These are phyloP conservation scores for Prinsepia uniflora DNA, from an alignment of 306 rosid genomes.

Conservation along the genomic window DNA sequence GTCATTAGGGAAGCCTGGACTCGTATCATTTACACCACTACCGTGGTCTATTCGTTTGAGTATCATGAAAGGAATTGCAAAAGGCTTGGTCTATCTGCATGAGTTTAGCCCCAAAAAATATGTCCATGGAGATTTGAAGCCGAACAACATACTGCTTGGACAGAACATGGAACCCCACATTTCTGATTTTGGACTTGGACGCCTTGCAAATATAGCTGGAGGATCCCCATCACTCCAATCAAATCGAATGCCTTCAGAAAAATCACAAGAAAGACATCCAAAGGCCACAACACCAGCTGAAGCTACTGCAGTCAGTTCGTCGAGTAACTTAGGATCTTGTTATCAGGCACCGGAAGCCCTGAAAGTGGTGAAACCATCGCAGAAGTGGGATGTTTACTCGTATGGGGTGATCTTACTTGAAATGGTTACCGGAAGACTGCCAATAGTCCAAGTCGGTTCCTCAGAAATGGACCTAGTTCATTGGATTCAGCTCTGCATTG, in stretches of 20 bases:
- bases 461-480: conserved; percentile 90
- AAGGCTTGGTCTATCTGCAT: conserved; percentile 80
- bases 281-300: conserved; percentile 56
- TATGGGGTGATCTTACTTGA: conserved; percentile 86
- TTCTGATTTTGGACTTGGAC: conserved; percentile 94
- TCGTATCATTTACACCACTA: conserved; percentile 47
- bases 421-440: conserved; percentile 78
- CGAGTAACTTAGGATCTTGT: conserved; percentile 44
- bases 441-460: conserved; percentile 64
- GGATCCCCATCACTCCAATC: conserved; percentile 81
- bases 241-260: conserved; percentile 48
- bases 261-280: conserved; percentile 52
- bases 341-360: conserved; percentile 90
- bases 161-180: conserved; percentile 71
- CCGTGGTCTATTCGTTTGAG: conserved; percentile 66
- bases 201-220: conserved; percentile 89
- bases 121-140: conserved; percentile 91
- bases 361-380: conserved; percentile 89
- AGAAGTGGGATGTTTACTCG: conserved; percentile 95
- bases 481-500: conserved; percentile 92
- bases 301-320: conserved; percentile 26
- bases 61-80: conserved; percentile 80
- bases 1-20: conserved; percentile 68
- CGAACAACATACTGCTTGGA: conserved; percentile 77
- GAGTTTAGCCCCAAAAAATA: conserved; percentile 95